phyloP scores from a whole-genome alignment of 768 basidiomycete genomes.

The Pulveroboletus sp. region DNA sequence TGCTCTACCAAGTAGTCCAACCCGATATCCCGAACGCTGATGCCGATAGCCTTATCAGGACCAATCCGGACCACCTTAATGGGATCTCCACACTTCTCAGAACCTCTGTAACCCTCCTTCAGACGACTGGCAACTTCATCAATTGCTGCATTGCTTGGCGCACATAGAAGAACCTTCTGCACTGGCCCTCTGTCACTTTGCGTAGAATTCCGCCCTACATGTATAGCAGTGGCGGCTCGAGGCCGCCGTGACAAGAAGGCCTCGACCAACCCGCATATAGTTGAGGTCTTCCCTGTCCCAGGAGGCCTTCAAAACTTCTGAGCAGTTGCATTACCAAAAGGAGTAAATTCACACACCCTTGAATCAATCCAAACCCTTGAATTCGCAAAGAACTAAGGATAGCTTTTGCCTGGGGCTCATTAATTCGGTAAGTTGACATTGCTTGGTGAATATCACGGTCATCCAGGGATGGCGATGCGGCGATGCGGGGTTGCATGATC shows the following conservation, averaged over 20 bases:
- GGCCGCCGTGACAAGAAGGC: constrained; percentile 66
- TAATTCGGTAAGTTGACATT: constrained; percentile 71
- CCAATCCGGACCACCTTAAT: constrained; percentile 92
- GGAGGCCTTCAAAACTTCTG: constrained; percentile 62
- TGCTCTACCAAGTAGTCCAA: constrained; percentile 84
- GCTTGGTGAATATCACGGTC: constrained; percentile 52
- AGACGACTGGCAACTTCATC: constrained; percentile 91
- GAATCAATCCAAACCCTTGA: constrained; percentile 84
- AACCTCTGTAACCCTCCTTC: constrained; percentile 67
- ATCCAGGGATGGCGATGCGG: constrained; percentile 43
- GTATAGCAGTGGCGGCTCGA: constrained; percentile 44
- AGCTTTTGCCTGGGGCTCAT: constrained; percentile 92
- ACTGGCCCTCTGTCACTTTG: constrained; percentile 42
- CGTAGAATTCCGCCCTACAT: constrained; percentile 41
- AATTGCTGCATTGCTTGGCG: constrained; percentile 97
- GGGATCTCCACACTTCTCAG: constrained; percentile 47
- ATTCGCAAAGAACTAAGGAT: constrained; percentile 70
- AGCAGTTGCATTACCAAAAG: background rate
- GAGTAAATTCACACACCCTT: constrained; percentile 63
- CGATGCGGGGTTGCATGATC: constrained; percentile 66
- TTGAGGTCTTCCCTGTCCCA: constrained; percentile 97
- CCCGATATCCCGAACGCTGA: constrained; percentile 78
- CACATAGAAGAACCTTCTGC: constrained; percentile 85
- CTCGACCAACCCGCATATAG: constrained; percentile 91
- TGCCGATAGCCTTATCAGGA: constrained; percentile 65